Evolutionary conservation across 2,329 filamentous ascomycete genomes (phyloP).

Genomic region (Pyricularia pennisetigena): DNA sequence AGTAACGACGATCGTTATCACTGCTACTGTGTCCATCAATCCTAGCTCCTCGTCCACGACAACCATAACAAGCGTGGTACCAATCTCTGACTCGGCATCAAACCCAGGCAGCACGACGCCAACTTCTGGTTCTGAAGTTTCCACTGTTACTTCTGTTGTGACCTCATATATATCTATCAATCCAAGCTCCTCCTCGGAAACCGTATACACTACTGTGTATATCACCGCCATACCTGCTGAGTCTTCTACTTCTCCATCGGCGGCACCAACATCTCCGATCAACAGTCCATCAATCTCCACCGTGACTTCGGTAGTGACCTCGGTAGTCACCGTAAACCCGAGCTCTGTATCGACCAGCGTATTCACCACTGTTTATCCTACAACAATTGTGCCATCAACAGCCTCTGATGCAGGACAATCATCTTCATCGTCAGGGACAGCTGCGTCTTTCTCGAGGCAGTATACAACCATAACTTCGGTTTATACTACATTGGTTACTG

Average conservation of each 20-base stretch:
- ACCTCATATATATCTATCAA: slow-evolving; percentile 1
- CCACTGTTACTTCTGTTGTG: not conserved
- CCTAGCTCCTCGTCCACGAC: slow-evolving; percentile 1
- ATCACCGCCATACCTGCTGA: not conserved
- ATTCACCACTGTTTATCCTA: not conserved
- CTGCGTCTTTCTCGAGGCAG: not conserved
- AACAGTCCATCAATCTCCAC: not conserved
- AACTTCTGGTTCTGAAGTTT: not conserved
- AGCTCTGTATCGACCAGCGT: not conserved
- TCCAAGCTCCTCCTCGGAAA: slow-evolving; percentile 1
- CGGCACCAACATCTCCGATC: not conserved
- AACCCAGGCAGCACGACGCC: not conserved
- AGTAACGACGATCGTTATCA: not conserved
- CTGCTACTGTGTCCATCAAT: not conserved
- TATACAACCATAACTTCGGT: not conserved
- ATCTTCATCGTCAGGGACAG: not conserved
- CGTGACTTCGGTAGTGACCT: slow-evolving; percentile 1
- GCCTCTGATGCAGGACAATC: not conserved
- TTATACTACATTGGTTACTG: not conserved
- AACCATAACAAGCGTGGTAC: not conserved
- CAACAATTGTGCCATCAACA: not conserved
- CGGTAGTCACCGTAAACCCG: not conserved
- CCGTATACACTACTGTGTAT: not conserved
- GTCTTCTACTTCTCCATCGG: not conserved
- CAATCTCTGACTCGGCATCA: not conserved